phyloP scores from a whole-genome alignment of 129 eudicot genomes.

The Mikania micrantha region DNA sequence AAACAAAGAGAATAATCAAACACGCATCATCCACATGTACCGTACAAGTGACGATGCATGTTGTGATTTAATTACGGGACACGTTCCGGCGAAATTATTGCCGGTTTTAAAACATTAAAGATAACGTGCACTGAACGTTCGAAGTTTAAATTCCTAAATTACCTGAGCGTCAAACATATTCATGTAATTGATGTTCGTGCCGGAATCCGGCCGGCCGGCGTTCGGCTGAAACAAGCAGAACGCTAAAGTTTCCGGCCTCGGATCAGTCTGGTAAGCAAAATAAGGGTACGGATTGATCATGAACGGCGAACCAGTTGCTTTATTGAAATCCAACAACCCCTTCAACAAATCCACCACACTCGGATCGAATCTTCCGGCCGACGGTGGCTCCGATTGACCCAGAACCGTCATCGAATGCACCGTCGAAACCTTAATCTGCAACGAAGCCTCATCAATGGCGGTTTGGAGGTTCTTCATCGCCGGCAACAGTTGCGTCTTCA shows the following conservation, averaged over 20 bases:
- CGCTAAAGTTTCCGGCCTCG: slow-evolving; percentile 69
- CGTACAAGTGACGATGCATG: neutral
- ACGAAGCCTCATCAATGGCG: slow-evolving; percentile 45
- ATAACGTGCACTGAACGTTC: slow-evolving; percentile 17
- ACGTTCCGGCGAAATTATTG: slow-evolving; percentile 1
- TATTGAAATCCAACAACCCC: slow-evolving; percentile 55
- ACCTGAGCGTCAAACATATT: slow-evolving; percentile 99
- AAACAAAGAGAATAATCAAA: neutral
- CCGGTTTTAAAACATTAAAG: neutral
- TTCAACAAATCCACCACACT: slow-evolving; percentile 40
- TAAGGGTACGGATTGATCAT: slow-evolving; percentile 77
- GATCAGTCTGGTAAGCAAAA: slow-evolving; percentile 82
- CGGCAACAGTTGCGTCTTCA: slow-evolving; percentile 49
- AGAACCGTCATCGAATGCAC: slow-evolving; percentile 74
- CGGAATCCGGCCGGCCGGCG: slow-evolving; percentile 73
- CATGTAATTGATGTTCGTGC: slow-evolving; percentile 61
- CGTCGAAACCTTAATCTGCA: slow-evolving; percentile 72
- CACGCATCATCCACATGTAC: slow-evolving; percentile 1
- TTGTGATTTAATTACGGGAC: slow-evolving; percentile 5
- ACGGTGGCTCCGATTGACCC: slow-evolving; percentile 77
- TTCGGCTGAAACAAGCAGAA: slow-evolving; percentile 79
- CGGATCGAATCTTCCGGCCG: slow-evolving; percentile 66
- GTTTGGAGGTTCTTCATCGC: slow-evolving; percentile 76
- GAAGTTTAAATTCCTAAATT: neutral
- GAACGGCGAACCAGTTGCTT: slow-evolving; percentile 61